These are phyloP conservation scores for Gossypioides kirkii DNA, from an alignment of 345 rosid genomes.

Conservation along the genomic window DNA sequence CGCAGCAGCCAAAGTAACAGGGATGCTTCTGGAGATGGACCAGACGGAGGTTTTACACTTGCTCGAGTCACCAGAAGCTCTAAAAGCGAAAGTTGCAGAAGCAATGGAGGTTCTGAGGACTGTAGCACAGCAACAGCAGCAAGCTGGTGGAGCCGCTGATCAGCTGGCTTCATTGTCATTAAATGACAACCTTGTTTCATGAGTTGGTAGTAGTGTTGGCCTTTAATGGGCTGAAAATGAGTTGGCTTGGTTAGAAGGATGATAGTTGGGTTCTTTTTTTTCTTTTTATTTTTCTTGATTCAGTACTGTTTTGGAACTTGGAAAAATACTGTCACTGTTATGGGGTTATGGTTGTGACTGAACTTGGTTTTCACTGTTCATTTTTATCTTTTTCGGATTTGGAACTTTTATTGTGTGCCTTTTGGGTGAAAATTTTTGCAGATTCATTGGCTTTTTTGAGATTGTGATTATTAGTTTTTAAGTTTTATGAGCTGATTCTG, in stretches of 20 bases:
- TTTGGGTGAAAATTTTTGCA: background rate
- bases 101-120: conserved; percentile 11
- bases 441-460: background rate
- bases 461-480: background rate
- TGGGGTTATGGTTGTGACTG: too few relatives aligned
- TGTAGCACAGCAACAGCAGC: conserved; percentile 41
- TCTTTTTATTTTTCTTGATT: too few relatives aligned
- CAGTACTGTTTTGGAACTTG: background rate
- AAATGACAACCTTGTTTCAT: conserved; percentile 45
- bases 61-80: background rate
- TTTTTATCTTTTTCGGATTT: background rate
- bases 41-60: conserved; percentile 8
- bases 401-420: background rate
- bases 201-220: background rate
- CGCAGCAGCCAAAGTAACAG: conserved; percentile 1
- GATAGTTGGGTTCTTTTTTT: background rate
- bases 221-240: background rate
- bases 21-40: conserved; percentile 16
- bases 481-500: background rate
- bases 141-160: conserved; percentile 44
- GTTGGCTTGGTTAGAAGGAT: background rate
- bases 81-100: conserved; percentile 10
- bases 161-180: conserved; percentile 55
- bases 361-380: background rate
- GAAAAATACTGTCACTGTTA: background rate